Base-by-base conservation (phyloP, 345 rosid genomes). In the Euclidium syriacum region DNA sequence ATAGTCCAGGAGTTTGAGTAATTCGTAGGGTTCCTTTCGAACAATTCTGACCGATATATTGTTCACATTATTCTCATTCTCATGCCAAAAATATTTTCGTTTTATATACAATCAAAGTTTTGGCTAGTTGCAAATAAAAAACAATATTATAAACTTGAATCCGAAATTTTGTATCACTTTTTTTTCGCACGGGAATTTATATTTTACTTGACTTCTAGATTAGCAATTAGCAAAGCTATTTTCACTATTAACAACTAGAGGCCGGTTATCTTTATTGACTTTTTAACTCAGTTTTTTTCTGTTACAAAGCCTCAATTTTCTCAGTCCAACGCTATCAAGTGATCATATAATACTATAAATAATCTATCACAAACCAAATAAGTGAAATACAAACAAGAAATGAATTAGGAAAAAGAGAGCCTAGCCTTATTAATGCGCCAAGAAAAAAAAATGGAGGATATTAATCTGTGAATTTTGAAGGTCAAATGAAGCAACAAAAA, bases 211-310 rank as follows among this genome's bases (percentile, higher is more conserved):
- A 66, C 23, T 33, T 58, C 15, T 59, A 59, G 60, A 51, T 51
- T 51, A 51, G 60, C 32, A 51, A 59, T 51, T 32, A 27, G 41
- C 30, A 58, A 58, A 49, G 52, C 65, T 67, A 67, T 58, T 5
- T 16, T 58, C 27, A 50, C 52, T 68, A 18, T 51, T 59, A 59
- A 41, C 53, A 59, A 68, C 23, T 24, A 41, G 41, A 59, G 61
- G 73, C 61, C 67, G 73, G 73, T 68, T 53, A 42, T 51, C 73
- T 68, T 68, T 68, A 59, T 68, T 59, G 60, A 67, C 72, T 59
- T 3, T 68, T 5, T 32, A n/a, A 41, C 47, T 17, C 53, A 41
- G n/a, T n/a, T 68, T 38, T 41, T 50, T 23, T 26, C 49, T 34
- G 17, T 67, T 30, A 67, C 29, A 58, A 48, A 35, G 17, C 44